Base-by-base conservation (phyloP, 179 eudicot genomes). In the Spergularia azorica region DNA sequence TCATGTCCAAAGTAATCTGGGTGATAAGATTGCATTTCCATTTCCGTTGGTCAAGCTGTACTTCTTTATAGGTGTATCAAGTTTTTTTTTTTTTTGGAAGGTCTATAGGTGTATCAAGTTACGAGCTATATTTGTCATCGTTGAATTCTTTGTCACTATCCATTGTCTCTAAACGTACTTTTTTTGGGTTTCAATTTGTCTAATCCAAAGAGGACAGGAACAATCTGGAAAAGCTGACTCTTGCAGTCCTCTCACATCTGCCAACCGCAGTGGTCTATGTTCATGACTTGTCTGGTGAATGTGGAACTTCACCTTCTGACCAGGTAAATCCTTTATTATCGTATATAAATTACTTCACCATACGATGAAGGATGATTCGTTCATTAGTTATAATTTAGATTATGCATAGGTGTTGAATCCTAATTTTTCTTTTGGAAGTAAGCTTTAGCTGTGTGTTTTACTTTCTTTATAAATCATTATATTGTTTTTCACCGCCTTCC, bases 241-340 rank as follows among this genome's bases (percentile, higher is more conserved):
- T 95, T 79, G 99, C 99, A 74, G 98, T 95, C 74, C 97, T 95
- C 67, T 82, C 93, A 50, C 97, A 95, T 88, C 82, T 95, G 86
- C 97, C 99, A 70, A 95, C 99, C 76, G 97, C 99, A 26, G 94
- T 95, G 69, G 85, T 95, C 50, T 95, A 84, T 88, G 97, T 95
- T 79, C 99, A 95, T 80, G 99, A 95, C 82, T 85, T 95, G 68
- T 78, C 99, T 21, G 99, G 99, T 86, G 93, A 93, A 91, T 95
- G 99, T 83, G 99, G 99, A 63, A 93, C 89, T 74, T 90, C 95
- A 75, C 84, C 93, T 52, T 86, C 97, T 59, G 97, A 95, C 76
- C 97, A 95, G 97, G 99, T 91, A 90, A 3, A 52, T 60, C 20
- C 17, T 73, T 15, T 54, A 5, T 50, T 54, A 14, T 70, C 6